A percentile compares a stretch with the other conserved stretches of the same genome.
Conservation (phyloP, 768 basidiomycete genomes). For the Dentipellis fragilis region DNA sequence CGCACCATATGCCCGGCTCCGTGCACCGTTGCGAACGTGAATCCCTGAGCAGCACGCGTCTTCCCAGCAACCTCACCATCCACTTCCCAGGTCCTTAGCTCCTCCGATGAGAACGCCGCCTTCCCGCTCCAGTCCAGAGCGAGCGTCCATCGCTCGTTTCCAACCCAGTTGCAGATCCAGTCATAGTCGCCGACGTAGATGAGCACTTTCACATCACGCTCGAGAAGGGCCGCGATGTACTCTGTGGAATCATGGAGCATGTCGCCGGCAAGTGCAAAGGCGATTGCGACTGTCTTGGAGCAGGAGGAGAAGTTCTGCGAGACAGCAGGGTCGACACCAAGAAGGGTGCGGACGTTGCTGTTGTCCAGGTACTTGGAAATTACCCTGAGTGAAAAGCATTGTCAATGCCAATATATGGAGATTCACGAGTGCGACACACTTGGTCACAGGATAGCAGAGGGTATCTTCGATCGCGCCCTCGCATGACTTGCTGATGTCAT, state of each 20-base stretch:
- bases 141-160: conserved; percentile 53
- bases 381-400: conserved; percentile 24
- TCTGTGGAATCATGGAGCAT: conserved; percentile 17
- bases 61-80: conserved; percentile 42
- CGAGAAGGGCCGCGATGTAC: conserved; percentile 44
- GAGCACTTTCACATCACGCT: conserved; percentile 41
- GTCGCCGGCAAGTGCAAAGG: conserved; percentile 41
- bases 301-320: conserved; percentile 30
- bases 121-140: conserved; percentile 52
- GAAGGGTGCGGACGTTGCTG: conserved; percentile 36
- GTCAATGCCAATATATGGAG: neutral
- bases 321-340: conserved; percentile 52
- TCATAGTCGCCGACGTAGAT: conserved; percentile 48
- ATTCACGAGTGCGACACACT: conserved; percentile 15
- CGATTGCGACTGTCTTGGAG: conserved; percentile 31
- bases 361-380: conserved; percentile 56
- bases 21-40: conserved; percentile 54
- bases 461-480: conserved; percentile 34
- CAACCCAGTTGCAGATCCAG: conserved; percentile 53
- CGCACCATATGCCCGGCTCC: conserved; percentile 70
- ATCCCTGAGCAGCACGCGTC: conserved; percentile 39
- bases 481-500: conserved; percentile 61
- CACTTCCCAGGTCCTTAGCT: conserved; percentile 45
- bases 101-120: conserved; percentile 31
- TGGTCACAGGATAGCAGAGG: conserved; percentile 51